Evolutionary conservation across 768 basidiomycete species (phyloP).

Genomic region (Multifurca ochricompacta): DNA sequence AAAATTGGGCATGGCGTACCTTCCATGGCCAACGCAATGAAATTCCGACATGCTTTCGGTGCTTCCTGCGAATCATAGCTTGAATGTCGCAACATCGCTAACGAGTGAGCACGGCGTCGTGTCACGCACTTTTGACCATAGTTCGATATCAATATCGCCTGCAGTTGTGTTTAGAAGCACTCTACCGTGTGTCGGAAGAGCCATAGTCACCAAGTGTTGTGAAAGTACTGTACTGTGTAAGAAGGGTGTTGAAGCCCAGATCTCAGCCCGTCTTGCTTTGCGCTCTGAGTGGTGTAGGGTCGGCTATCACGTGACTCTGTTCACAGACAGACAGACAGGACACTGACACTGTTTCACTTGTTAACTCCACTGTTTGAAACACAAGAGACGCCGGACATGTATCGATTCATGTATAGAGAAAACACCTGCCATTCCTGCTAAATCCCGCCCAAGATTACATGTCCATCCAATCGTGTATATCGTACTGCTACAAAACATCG

Average conservation of each 20-base stretch:
- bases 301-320: no score
- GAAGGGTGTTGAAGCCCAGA: not conserved
- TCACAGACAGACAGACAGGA: no score
- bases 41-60: slow-evolving; percentile 90
- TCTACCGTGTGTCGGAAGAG: slow-evolving; percentile 77
- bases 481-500: no score
- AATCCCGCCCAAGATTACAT: no score
- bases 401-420: no score
- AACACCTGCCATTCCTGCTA: no score
- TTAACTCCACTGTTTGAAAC: no score
- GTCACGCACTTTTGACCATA: slow-evolving; percentile 75
- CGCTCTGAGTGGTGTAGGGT: no score
- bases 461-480: no score
- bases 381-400: no score
- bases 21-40: slow-evolving; percentile 82
- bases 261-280: not conserved
- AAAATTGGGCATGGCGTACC: slow-evolving; percentile 44
- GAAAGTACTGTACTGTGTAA: not conserved
- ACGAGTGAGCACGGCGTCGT: not conserved
- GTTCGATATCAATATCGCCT: slow-evolving; percentile 82
- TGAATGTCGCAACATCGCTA: not conserved
- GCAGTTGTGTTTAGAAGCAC: slow-evolving; percentile 85
- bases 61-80: slow-evolving; percentile 54
- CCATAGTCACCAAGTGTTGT: slow-evolving; percentile 38
- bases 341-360: no score